Conservation (phyloP, 2,329 filamentous ascomycete genomes). For the Leptographium flavum region DNA sequence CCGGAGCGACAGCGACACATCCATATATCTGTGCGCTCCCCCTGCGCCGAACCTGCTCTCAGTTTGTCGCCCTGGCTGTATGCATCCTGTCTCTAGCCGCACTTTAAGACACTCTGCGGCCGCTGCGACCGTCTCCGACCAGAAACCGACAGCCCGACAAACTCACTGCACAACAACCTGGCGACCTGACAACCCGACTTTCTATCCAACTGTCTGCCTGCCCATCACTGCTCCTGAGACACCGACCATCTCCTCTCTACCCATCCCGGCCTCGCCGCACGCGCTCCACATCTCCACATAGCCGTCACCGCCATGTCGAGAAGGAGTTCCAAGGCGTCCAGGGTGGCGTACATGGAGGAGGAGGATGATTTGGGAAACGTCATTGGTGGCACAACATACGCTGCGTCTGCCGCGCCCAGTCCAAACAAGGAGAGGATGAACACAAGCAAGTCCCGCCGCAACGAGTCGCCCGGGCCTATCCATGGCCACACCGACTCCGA, state of each 20-base stretch:
- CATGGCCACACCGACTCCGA: constrained; percentile 27
- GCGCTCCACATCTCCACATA: neutral
- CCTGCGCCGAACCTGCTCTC: neutral
- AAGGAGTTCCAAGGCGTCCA: constrained; percentile 15
- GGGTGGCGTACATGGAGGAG: constrained; percentile 34
- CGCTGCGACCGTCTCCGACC: neutral
- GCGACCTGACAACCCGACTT: too few relatives aligned
- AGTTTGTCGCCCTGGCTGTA: too few relatives aligned
- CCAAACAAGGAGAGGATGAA: constrained; percentile 36
- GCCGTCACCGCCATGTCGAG: constrained; percentile 23
- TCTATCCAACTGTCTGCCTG: too few relatives aligned
- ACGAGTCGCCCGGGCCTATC: constrained; percentile 22
- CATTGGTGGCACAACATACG: constrained; percentile 25
- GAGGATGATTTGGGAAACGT: constrained; percentile 33
- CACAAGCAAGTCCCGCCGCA: constrained; percentile 26
- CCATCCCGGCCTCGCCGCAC: neutral
- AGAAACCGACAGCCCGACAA: neutral
- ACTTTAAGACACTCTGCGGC: neutral
- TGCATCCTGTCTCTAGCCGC: neutral
- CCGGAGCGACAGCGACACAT: neutral
- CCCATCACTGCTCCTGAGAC: neutral
- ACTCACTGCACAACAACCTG: neutral
- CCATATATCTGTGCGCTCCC: neutral
- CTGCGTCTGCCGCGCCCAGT: constrained; percentile 30
- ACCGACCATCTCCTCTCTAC: neutral